A percentile compares a stretch with the other conserved stretches of the same genome.
These are phyloP conservation scores for Polytrichum commune DNA, from an alignment of 225 moss, liverwort and hornwort genomes.

Conservation along the genomic window DNA sequence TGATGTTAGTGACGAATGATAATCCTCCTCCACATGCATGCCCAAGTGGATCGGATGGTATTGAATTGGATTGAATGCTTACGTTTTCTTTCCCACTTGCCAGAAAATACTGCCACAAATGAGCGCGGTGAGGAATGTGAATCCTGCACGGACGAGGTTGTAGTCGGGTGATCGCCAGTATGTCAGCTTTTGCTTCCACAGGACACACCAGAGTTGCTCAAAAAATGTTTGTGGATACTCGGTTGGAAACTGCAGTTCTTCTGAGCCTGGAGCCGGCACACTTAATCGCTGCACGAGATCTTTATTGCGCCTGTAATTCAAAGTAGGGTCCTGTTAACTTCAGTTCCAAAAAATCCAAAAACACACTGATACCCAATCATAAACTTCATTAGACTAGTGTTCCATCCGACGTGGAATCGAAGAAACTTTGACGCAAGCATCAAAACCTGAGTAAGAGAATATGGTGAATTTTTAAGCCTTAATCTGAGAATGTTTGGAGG, in stretches of 20 bases:
- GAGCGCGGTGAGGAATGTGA: constrained; percentile 35
- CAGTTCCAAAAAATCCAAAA: too few species aligned
- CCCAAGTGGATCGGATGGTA: background rate
- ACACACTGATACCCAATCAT: background rate
- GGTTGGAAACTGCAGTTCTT: constrained; percentile 27
- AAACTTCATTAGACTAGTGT: background rate
- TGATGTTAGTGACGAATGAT: background rate
- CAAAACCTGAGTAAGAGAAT: too few species aligned
- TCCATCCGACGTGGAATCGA: too few species aligned
- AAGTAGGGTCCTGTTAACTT: background rate
- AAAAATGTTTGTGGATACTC: constrained; percentile 28
- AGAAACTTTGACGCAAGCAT: too few species aligned
- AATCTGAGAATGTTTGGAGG: too few species aligned
- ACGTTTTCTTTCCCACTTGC: constrained; percentile 51
- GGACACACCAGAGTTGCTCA: constrained; percentile 22
- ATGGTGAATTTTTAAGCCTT: too few species aligned
- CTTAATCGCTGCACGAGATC: constrained; percentile 34
- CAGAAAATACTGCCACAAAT: constrained; percentile 51
- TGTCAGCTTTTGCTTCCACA: constrained; percentile 47
- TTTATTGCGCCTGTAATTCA: constrained; percentile 33
- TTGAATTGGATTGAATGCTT: constrained; percentile 7
- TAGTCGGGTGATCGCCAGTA: constrained; percentile 55
- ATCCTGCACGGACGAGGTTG: constrained; percentile 47
- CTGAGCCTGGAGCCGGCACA: constrained; percentile 24
- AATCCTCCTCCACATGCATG: background rate